A percentile compares a stretch with the other conserved stretches of the same genome.
phyloP scores from a whole-genome alignment of 176 grass and related monocot species.

The Otatea glauca region DNA sequence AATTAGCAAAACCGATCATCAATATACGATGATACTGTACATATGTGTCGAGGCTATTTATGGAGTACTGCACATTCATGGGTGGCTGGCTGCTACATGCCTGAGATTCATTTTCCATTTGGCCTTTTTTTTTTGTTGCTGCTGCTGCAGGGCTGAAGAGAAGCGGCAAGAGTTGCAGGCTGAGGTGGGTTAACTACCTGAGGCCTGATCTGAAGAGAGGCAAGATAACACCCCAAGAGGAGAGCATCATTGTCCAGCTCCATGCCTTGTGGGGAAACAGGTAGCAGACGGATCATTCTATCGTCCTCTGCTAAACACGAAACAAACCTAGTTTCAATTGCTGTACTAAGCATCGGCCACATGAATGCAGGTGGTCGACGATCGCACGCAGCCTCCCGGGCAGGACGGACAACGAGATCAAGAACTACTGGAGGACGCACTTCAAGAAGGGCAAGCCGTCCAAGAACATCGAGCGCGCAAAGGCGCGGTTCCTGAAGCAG shows the following conservation, averaged over 20 bases:
- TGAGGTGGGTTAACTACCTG: slow-evolving; percentile 90
- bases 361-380: slow-evolving; percentile 74
- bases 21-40: too few relatives aligned
- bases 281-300: slow-evolving; percentile 18
- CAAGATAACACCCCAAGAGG: slow-evolving; percentile 82
- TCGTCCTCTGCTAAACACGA: neutral
- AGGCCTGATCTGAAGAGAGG: slow-evolving; percentile 85
- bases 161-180: slow-evolving; percentile 90
- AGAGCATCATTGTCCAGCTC: slow-evolving; percentile 80
- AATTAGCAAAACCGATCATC: too few relatives aligned
- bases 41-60: too few relatives aligned
- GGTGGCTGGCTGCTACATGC: too few relatives aligned
- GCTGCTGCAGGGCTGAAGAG: slow-evolving; percentile 63
- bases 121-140: neutral
- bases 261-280: slow-evolving; percentile 91
- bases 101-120: slow-evolving; percentile 22
- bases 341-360: slow-evolving; percentile 9
- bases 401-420: slow-evolving; percentile 99
- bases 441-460: slow-evolving; percentile 88
- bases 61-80: too few relatives aligned
- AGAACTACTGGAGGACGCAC: slow-evolving; percentile 99
- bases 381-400: slow-evolving; percentile 89
- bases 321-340: neutral
- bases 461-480: slow-evolving; percentile 78
- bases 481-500: slow-evolving; percentile 61